Evolutionary conservation across 306 rosid genomes (phyloP).

Genomic region (Rosa chinensis): DNA sequence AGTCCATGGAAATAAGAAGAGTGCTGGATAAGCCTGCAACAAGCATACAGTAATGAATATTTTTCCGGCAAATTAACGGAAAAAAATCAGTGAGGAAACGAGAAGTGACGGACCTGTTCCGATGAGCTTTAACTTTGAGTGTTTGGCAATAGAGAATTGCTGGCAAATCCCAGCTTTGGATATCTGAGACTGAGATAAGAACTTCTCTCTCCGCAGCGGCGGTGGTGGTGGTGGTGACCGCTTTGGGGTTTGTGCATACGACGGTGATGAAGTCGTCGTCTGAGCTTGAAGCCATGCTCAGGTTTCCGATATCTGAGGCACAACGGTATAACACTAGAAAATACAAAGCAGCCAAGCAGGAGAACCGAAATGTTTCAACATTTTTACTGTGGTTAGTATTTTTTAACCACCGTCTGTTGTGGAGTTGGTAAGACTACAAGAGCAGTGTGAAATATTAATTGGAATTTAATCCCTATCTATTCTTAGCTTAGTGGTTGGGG

Average conservation of each 20-base stretch:
- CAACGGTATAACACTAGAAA: not conserved
- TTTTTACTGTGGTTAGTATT: not conserved
- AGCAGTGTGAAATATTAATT: too few species aligned
- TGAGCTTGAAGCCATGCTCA: slow-evolving; percentile 44
- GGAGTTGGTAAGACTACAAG: too few species aligned
- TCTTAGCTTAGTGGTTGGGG: too few species aligned
- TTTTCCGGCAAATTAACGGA: slow-evolving; percentile 24
- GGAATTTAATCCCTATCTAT: too few species aligned
- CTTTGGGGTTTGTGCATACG: slow-evolving; percentile 37
- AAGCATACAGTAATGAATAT: not conserved
- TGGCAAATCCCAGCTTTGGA: slow-evolving; percentile 48
- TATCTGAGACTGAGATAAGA: slow-evolving; percentile 37
- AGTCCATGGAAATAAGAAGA: slow-evolving; percentile 69
- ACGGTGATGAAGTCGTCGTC: slow-evolving; percentile 46
- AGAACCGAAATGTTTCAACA: not conserved
- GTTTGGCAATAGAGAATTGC: slow-evolving; percentile 38
- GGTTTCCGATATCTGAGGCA: not conserved
- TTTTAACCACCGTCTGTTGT: too few species aligned
- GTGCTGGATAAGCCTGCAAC: slow-evolving; percentile 55
- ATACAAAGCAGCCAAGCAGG: not conserved
- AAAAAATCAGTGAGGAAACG: not conserved
- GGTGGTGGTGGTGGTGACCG: slow-evolving; percentile 13
- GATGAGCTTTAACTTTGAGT: slow-evolving; percentile 48
- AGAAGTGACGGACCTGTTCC: slow-evolving; percentile 38
- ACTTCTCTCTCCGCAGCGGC: slow-evolving; percentile 23